Evolutionary conservation across 805 yeast species (phyloP), one percentile per base, ranked within the genome.

Genomic region (Ogataea neopini): DNA sequence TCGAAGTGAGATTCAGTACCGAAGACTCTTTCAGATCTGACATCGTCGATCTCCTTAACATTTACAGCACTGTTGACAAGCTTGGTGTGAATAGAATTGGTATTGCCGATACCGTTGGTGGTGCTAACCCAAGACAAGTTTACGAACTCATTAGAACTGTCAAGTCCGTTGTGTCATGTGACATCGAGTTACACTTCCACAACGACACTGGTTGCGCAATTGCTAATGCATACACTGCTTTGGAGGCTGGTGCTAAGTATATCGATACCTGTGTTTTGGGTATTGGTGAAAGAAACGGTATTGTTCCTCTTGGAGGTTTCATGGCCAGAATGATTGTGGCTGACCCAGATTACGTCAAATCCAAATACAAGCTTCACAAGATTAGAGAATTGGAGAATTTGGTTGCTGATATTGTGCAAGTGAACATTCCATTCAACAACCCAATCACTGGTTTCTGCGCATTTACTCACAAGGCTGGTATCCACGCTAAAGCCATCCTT

Each of bases 371-470:
- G 66, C 69, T 79, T 55, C 71, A 71, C 60, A 77, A 78, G 63
- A 71, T 79, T 53, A 73, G 83, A 68, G 83, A 78, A 50, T 69
- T 79, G 59, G 84, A 79, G 63, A 77, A 76, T 60, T 67, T 79
- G 66, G 80, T 79, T 44, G 83, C 83, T 22, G 83, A 79, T 42
- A 77, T 80, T 22, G 83, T 79, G 36, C 78, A 74, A 59, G 82
- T 79, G 45, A 79, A 78, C 56, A 72, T 79, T 54, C 84, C 84
- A 18, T 79, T 79, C 70, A 79, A 79, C 69, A 78, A 79, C 66
- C 84, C 84, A 51, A 77, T 79, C 59, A 79, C 84, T 39, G 84
- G 84, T 15, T 79, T 79, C 72, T 78, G 83, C 70, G 83, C 84
- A 37, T 79, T 79, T 66, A 79, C 84, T 36, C 84, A 79, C 65